A percentile compares a stretch with the other conserved stretches of the same genome.
phyloP scores from a whole-genome alignment of 441 rosid species.

The Populus tomentosa region DNA sequence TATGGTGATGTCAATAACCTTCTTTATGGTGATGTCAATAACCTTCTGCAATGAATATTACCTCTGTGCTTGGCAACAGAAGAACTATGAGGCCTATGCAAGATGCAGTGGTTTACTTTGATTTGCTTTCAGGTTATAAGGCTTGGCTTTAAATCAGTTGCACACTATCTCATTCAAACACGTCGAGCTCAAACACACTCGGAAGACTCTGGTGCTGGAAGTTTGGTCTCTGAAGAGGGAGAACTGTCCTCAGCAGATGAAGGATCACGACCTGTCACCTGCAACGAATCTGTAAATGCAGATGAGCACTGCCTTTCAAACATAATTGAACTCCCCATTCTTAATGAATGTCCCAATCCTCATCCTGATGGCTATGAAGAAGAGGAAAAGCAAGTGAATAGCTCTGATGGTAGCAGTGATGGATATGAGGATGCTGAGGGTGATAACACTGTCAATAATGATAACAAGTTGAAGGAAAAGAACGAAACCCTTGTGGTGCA shows the following conservation, averaged over 20 bases:
- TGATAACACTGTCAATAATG: not conserved
- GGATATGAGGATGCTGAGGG: not conserved
- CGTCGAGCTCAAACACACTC: slow-evolving; percentile 7
- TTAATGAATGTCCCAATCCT: not conserved
- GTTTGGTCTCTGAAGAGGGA: slow-evolving; percentile 6
- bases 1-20: not conserved
- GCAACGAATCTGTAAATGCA: not conserved
- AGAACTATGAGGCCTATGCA: not conserved
- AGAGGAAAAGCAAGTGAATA: not conserved
- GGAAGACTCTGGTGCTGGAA: slow-evolving; percentile 8
- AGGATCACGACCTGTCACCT: not conserved
- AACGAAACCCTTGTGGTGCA: not conserved
- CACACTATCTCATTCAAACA: slow-evolving; percentile 79
- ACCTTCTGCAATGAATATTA: not conserved
- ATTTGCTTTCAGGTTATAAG: slow-evolving; percentile 38
- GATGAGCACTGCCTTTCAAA: not conserved
- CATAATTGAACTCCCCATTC: not conserved
- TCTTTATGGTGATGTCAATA: no score
- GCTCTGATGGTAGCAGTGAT: slow-evolving; percentile 1
- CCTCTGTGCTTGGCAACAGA: not conserved
- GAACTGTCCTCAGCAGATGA: not conserved
- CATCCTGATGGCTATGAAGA: slow-evolving; percentile 3
- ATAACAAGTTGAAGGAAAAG: not conserved
- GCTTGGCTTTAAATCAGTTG: slow-evolving; percentile 79
- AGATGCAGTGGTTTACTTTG: not conserved